A percentile compares a stretch with the other conserved stretches of the same genome.
phyloP scores from a whole-genome alignment of 2,329 filamentous ascomycete species.

The Aspergillus fumigatiaffinis region DNA sequence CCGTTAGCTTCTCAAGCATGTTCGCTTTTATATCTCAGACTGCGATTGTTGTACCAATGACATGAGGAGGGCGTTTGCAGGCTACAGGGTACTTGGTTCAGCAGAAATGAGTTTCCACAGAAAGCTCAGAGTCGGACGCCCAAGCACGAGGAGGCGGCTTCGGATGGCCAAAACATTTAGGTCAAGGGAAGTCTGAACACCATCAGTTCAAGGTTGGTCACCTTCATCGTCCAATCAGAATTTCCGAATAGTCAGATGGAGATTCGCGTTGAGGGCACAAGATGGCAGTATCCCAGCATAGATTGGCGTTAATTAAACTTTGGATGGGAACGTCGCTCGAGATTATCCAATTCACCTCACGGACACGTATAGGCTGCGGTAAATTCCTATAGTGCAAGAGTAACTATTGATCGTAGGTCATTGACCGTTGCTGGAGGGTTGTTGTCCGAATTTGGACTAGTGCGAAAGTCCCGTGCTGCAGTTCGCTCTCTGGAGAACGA shows the following conservation, averaged over 20 bases:
- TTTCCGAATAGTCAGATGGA: conserved; percentile 21
- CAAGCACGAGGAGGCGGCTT: not conserved
- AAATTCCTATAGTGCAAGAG: not conserved
- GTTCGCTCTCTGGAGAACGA: conserved; percentile 17
- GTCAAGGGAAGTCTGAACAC: not conserved
- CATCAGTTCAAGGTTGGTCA: not conserved
- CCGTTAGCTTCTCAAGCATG: not conserved
- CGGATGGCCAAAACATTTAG: not conserved
- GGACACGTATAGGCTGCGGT: not conserved
- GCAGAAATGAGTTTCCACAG: not conserved
- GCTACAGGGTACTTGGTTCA: not conserved
- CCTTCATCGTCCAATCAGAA: conserved; percentile 15
- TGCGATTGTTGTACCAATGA: not conserved
- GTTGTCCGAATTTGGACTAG: conserved; percentile 30
- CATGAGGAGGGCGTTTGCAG: not conserved
- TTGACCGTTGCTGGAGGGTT: not conserved
- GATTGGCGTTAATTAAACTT: not conserved
- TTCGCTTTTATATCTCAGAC: not conserved
- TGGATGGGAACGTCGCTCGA: not conserved
- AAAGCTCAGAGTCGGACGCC: not conserved
- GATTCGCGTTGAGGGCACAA: not conserved
- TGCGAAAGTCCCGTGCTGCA: conserved; percentile 29
- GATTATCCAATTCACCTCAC: not conserved
- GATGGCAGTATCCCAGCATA: not conserved
- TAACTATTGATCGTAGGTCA: not conserved